phyloP scores from a whole-genome alignment of 352 stramenopile species.

The Pythium monospermum region DNA sequence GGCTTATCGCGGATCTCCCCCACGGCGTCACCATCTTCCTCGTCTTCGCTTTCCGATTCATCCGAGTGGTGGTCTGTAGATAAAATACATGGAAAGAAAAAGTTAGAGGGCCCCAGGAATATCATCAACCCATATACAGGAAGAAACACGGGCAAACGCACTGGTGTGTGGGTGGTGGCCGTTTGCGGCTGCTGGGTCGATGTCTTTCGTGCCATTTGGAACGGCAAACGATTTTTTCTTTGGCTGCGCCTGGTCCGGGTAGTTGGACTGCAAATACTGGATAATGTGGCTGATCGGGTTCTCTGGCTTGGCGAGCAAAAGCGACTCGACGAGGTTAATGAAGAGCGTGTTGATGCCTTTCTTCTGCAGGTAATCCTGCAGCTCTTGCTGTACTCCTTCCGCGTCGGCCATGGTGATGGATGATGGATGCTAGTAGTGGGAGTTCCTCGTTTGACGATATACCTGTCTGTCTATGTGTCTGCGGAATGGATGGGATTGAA shows the following conservation, averaged over 20 bases:
- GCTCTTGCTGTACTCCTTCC: conserved; percentile 85
- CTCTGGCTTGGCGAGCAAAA: conserved; percentile 86
- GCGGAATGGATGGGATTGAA: background rate
- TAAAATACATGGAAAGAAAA: no score
- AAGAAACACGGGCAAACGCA: conserved; percentile 7
- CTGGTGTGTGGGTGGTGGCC: conserved; percentile 22
- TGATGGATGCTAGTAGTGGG: no score
- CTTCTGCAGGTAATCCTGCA: conserved; percentile 89
- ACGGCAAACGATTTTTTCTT: conserved; percentile 28
- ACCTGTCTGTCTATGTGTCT: background rate
- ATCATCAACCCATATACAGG: background rate
- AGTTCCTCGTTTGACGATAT: no score
- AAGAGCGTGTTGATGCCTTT: conserved; percentile 92
- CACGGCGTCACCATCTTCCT: conserved; percentile 77
- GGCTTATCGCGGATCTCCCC: conserved; percentile 74
- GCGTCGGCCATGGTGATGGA: conserved; percentile 72
- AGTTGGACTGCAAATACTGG: conserved; percentile 87
- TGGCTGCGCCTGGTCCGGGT: conserved; percentile 69
- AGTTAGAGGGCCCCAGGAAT: conserved; percentile 1
- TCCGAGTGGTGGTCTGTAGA: conserved; percentile 64
- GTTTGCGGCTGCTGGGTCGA: conserved; percentile 31
- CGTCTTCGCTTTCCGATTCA: conserved; percentile 84
- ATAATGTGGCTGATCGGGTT: conserved; percentile 88
- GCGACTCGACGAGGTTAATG: conserved; percentile 89
- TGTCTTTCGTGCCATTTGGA: conserved; percentile 26